Evolutionary conservation across 2,329 filamentous ascomycete species (phyloP).

Genomic region (Samsoniella hepiali): DNA sequence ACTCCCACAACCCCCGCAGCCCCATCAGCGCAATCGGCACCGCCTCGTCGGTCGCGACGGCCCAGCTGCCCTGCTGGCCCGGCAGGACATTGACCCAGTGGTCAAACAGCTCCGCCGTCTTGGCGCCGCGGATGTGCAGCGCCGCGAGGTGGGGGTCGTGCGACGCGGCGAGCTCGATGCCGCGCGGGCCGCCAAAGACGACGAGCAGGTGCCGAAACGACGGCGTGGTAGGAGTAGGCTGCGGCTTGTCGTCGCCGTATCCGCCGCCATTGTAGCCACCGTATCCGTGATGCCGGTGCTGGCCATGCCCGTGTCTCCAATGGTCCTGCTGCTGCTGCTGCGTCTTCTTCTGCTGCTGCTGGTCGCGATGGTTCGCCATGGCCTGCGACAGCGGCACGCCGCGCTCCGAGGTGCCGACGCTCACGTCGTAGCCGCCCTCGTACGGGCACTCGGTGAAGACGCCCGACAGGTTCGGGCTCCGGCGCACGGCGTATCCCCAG

Average conservation of each 20-base stretch:
- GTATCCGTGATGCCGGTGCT: background rate
- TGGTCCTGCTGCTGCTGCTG: background rate
- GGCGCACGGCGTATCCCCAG: constrained; percentile 77
- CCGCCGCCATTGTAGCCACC: background rate
- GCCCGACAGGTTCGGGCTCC: constrained; percentile 61
- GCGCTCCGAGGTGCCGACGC: constrained; percentile 79
- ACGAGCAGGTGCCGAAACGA: constrained; percentile 69
- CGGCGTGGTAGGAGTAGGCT: constrained; percentile 20
- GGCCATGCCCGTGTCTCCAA: background rate
- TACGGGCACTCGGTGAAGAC: constrained; percentile 76
- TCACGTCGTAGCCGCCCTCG: constrained; percentile 76
- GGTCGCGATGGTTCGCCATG: constrained; percentile 40
- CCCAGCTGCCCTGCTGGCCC: constrained; percentile 78
- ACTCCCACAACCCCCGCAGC: constrained; percentile 57
- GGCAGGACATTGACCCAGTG: constrained; percentile 80
- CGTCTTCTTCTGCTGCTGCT: constrained; percentile 20
- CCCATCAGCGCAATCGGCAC: constrained; percentile 72
- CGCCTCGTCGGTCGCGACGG: constrained; percentile 81
- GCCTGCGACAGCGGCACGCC: constrained; percentile 51
- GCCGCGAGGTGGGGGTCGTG: constrained; percentile 53
- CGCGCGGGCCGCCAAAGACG: constrained; percentile 77
- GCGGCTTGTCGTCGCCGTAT: background rate
- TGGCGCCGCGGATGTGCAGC: constrained; percentile 61
- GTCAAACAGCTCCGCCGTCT: constrained; percentile 72
- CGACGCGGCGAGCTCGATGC: constrained; percentile 71